These are phyloP conservation scores for Salvia hispanica DNA, from an alignment of 257 asterid species.

Conservation along the genomic window DNA sequence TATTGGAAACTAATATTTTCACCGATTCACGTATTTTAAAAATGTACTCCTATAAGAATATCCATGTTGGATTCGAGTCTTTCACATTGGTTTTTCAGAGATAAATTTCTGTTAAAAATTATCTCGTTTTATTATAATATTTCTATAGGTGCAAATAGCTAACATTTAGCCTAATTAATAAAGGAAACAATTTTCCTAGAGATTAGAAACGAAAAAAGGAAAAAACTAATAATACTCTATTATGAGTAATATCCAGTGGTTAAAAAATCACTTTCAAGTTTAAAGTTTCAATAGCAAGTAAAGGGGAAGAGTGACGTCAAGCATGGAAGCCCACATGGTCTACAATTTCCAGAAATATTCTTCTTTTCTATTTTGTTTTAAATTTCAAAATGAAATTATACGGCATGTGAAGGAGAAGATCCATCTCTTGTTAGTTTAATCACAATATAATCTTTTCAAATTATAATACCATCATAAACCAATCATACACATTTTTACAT, in stretches of 20 bases:
- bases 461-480: slow-evolving; percentile 9
- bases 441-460: slow-evolving; percentile 14
- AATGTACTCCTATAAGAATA: no score
- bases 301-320: slow-evolving; percentile 51
- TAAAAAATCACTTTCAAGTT: slow-evolving; percentile 54
- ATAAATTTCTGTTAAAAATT: no score
- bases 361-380: neutral
- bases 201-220: neutral
- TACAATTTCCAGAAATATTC: slow-evolving; percentile 24
- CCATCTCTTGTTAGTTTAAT: slow-evolving; percentile 37
- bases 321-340: slow-evolving; percentile 67
- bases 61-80: no score
- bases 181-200: neutral
- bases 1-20: no score
- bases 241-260: slow-evolving; percentile 35
- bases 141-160: no score
- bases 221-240: neutral
- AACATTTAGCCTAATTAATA: no score
- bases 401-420: slow-evolving; percentile 69
- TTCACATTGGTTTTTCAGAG: no score
- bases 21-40: no score
- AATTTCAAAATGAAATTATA: slow-evolving; percentile 36
- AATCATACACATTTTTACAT: neutral
- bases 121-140: no score
- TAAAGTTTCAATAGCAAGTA: slow-evolving; percentile 33